Conservation (phyloP, 139 green algal species). For the Microglena sp. region DNA sequence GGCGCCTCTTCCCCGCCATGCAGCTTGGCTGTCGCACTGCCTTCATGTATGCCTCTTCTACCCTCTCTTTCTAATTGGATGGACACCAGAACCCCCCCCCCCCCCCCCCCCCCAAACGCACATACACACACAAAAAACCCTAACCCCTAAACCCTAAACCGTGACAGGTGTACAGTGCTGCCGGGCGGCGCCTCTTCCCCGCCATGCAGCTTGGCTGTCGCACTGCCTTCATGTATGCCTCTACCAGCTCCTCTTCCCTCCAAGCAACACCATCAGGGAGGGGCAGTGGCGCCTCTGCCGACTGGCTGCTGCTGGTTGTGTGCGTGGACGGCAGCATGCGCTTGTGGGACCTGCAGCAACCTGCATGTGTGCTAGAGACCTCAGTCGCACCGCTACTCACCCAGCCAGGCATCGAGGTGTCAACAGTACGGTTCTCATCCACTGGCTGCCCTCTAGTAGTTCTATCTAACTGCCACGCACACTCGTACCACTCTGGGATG, state of each 20-base stretch:
- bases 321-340: conserved; percentile 14
- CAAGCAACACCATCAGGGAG: background rate
- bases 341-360: conserved; percentile 24
- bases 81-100: no score
- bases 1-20: conserved; percentile 42
- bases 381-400: conserved; percentile 18
- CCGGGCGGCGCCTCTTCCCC: conserved; percentile 40
- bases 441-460: conserved; percentile 42
- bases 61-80: no score
- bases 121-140: no score
- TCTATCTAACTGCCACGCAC: conserved; percentile 44
- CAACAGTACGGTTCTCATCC: conserved; percentile 4
- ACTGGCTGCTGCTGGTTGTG: conserved; percentile 17
- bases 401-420: background rate
- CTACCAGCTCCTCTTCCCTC: background rate
- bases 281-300: background rate
- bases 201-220: conserved; percentile 39
- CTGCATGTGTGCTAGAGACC: conserved; percentile 7
- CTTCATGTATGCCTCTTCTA: conserved; percentile 4
- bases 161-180: conserved; percentile 47
- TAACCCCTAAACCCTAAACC: no score
- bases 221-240: conserved; percentile 14
- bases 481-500: conserved; percentile 40
- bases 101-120: no score
- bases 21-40: conserved; percentile 31